Base-by-base conservation (phyloP, 108 stramenopile species). In the Skeletonema marinoi region DNA sequence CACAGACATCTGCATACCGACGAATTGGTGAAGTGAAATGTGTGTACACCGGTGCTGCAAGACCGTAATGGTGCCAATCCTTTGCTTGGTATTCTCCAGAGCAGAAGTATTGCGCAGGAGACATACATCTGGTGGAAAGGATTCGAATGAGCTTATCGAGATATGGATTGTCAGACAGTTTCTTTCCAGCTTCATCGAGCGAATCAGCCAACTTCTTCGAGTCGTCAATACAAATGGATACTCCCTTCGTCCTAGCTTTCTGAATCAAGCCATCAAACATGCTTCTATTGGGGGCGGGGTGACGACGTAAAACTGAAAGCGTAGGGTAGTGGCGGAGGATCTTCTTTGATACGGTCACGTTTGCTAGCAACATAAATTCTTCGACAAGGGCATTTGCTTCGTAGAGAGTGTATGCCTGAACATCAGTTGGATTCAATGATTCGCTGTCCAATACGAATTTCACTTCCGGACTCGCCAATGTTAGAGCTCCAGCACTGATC, bases 1-100 rank as follows among this genome's bases (percentile, higher is more conserved):
- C 98, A 65, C 99, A 94, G 8, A 99, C 92, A 87, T 99, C 99
- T 0, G 98, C 97, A 82, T 99, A 99, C 32, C 98, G 94, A 31
- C 99, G 98, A 72, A 99, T 99, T 25, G 99, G 99, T 9, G 95
- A 96, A 8, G 99, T 99, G 80, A 99, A 99, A 75, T 99, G 99
- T 1, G 98, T 99, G 82, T 99, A 99, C 11, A 99, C 94, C 3
- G 98, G 97, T n/a, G 98, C 96, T 7, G 98, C 99, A 2, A 99
- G 91, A 60, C 99, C 99, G 73, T 99, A 99, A 86, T 99, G 99
- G 68, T 91, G 90, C 92, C 93, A 95, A 50, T 95, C 94, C 51
- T 77, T 89, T 3, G 93, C 87, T 68, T 91, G 88, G 44, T 89
- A 92, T 73, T 99, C 98, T 44, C 98, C 97, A 7, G 96, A 98